Evolutionary conservation across 2,329 filamentous ascomycete genomes (phyloP), one percentile per base, ranked within the genome.

Genomic region (Fusarium pseudograminearum): DNA sequence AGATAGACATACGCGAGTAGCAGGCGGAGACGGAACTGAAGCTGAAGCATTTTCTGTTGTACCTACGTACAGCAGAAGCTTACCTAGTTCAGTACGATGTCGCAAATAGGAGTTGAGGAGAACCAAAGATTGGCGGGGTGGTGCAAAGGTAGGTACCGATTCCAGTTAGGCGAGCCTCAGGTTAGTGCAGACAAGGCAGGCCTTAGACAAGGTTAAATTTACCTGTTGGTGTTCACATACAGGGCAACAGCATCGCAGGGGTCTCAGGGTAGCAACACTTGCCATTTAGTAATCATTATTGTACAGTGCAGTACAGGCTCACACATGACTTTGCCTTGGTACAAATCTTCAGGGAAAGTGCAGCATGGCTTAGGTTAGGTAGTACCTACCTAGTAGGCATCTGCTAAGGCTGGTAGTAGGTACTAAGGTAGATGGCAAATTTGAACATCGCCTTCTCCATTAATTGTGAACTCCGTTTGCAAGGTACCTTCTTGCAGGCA

Each of bases 161-260:
- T 59, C 63, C 54, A 59, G 53, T 65, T 64, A 68, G 57, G 58
- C 67, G 67, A 70, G 55, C 67, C 58, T 70, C 67, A 70, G 67
- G 62, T 69, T 67, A 57, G 63, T 31, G 48, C 53, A 45, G 55
- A 34, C 48, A 40, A 50, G 62, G 42, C 41, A 66, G 50, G 54
- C 33, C 33, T 40, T 51, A 51, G 31, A 38, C 61, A 67, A 67
- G 67, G 66, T 69, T 69, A 61, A 69, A 40, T 48, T 59, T 40
- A 40, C 36, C 20, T 54, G 42, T 47, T 56, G 15, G n/a, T 33
- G n/a, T 33, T n/a, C 63, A 66, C 69, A 14, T 40, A 40, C 36
- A 40, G 33, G 33, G 8, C 16, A 18, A 10, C 33, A 18, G 11
- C 5, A n/a, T 11, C 20, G n/a, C 36, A 71, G 57, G 66, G 67